phyloP scores from a whole-genome alignment of 2,329 filamentous ascomycete genomes.

The Phialemoniopsis sp. region DNA sequence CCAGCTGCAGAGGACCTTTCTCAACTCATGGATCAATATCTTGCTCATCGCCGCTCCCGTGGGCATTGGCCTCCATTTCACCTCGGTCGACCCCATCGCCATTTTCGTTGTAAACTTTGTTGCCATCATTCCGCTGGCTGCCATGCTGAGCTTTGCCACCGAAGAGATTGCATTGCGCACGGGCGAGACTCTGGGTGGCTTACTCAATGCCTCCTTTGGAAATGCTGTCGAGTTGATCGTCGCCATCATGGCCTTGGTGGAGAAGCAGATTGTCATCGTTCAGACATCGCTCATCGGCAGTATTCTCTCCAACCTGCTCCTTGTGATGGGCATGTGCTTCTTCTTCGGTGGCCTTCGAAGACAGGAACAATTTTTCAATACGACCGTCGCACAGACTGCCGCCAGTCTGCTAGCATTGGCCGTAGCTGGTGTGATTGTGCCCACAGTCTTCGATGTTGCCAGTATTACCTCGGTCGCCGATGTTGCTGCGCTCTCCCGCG shows the following conservation, averaged over 20 bases:
- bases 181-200: constrained; percentile 81
- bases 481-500: constrained; percentile 63
- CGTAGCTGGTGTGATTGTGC: constrained; percentile 80
- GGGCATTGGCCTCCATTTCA: constrained; percentile 67
- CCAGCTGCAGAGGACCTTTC: constrained; percentile 69
- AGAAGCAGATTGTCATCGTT: constrained; percentile 76
- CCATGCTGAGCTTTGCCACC: constrained; percentile 77
- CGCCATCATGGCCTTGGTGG: constrained; percentile 73
- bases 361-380: constrained; percentile 83
- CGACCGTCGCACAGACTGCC: constrained; percentile 85
- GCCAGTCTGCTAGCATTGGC: constrained; percentile 75
- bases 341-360: constrained; percentile 81
- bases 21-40: constrained; percentile 85
- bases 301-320: constrained; percentile 84
- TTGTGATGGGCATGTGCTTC: constrained; percentile 90
- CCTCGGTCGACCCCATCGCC: constrained; percentile 49
- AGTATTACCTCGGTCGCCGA: constrained; percentile 35
- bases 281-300: constrained; percentile 90
- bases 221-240: constrained; percentile 78
- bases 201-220: constrained; percentile 89
- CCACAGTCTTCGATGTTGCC: constrained; percentile 72
- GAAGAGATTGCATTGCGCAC: constrained; percentile 82
- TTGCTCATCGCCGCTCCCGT: constrained; percentile 73
- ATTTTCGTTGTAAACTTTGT: constrained; percentile 91
- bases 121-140: constrained; percentile 83